A percentile compares a stretch with the other conserved stretches of the same genome.
Conservation (phyloP, 129 eudicot species). For the Pulicaria dysenterica region DNA sequence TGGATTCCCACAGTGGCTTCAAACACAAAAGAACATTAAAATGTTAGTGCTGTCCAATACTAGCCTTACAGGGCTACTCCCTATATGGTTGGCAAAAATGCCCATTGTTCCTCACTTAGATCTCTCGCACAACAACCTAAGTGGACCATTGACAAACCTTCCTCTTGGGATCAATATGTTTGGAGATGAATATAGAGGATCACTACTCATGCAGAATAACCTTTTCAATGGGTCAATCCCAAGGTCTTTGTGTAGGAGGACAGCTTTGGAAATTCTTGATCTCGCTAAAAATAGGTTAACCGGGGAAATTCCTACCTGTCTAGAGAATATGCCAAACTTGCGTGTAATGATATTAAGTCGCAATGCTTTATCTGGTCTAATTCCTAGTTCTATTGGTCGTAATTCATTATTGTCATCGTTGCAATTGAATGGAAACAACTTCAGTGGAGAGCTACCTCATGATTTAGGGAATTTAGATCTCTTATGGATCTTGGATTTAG, state of each 20-base stretch:
- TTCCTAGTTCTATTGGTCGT: constrained; percentile 28
- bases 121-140: constrained; percentile 25
- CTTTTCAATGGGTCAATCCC: constrained; percentile 25
- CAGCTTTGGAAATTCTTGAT: constrained; percentile 9
- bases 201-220: constrained; percentile 21
- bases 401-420: neutral
- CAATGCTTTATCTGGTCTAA: constrained; percentile 16
- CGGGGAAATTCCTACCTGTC: constrained; percentile 35
- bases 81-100: neutral
- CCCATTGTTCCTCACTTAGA: neutral
- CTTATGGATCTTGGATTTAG: constrained; percentile 15
- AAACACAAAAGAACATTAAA: constrained; percentile 15
- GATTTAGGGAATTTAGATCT: constrained; percentile 10
- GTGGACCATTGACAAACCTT: constrained; percentile 12
- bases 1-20: constrained; percentile 34
- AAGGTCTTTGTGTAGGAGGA: constrained; percentile 10
- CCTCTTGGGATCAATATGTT: neutral
- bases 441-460: constrained; percentile 28
- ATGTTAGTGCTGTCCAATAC: constrained; percentile 14
- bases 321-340: constrained; percentile 9
- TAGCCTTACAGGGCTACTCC: constrained; percentile 24
- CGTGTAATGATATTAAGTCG: neutral
- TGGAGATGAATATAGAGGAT: neutral
- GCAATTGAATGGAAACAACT: constrained; percentile 30
- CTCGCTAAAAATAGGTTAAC: constrained; percentile 30